Evolutionary conservation across 257 asterid genomes (phyloP), one percentile per base, ranked within the genome.

Genomic region (Cordia subcordata): DNA sequence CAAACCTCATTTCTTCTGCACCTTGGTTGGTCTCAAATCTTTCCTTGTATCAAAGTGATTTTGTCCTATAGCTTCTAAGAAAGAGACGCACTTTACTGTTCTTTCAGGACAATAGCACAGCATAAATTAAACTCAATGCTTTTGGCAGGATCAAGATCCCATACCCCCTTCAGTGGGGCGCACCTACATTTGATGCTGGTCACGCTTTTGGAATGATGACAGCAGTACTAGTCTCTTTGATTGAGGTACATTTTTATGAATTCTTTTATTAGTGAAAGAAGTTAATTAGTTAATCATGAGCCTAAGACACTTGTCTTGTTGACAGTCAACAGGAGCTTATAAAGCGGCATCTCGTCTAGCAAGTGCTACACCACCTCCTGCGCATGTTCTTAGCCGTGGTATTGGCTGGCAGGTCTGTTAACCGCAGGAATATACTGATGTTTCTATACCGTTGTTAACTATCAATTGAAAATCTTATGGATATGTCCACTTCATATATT

Each of bases 161-260:
- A 18, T 88, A 86, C 49, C 96, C 96, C 13, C 99, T 88, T 68
- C 94, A 92, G 64, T 92, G 99, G 99, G 96, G 99, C 5, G 96
- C 99, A 18, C 99, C 99, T 59, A 86, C 96, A 49, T 92, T 92
- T 64, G 85, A 86, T 65, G 99, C 99, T 20, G 99, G 99, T 58
- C 99, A 88, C 79, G 80, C 96, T 14, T 92, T 92, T 63, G 99
- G 96, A 68, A 92, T 92, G 99, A 92, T 92, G 96, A 75, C 96
- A 61, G 93, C 96, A 57, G 94, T 86, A 18, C 69, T 92, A 23
- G 99, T 92, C 66, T 88, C 99, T 76, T 63, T 92, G 79, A 79
- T 92, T 68, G 99, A 92, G 93, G 99, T 92, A 72, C 33, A 35
- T 17, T 12, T n/a, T 0, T 45, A 16, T 42, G 14, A 33, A 45